Percentiles rank a stretch among this genome's conserved stretches.
Evolutionary conservation across 257 asterid genomes (phyloP).

Genomic region (Solanum chiquidenum): DNA sequence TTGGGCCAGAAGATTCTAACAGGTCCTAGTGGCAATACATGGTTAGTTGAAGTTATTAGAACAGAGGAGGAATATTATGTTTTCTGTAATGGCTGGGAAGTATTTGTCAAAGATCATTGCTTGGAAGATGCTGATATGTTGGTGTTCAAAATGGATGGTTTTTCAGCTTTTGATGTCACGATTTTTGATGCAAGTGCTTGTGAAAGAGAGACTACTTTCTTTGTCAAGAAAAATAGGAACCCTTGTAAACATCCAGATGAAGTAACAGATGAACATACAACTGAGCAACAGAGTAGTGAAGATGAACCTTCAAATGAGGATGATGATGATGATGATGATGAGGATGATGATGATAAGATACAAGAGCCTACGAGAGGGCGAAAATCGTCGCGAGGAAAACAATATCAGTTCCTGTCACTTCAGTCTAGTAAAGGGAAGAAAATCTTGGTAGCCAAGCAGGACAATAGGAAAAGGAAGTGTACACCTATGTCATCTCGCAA

Average conservation of each 20-base stretch:
- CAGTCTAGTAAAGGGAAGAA: neutral
- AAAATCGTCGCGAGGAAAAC: neutral
- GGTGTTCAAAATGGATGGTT: neutral
- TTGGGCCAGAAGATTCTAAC: neutral
- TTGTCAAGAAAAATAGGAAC: neutral
- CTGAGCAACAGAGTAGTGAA: neutral
- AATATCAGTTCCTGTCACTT: neutral
- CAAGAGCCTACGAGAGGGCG: neutral
- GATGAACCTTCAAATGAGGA: neutral
- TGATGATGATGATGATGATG: neutral
- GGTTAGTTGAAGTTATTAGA: neutral
- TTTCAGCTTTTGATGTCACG: neutral
- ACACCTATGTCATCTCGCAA: neutral
- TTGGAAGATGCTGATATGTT: neutral
- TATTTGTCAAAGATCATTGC: neutral
- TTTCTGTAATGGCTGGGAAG: neutral
- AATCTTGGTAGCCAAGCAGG: neutral
- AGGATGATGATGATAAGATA: neutral
- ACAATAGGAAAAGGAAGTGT: neutral
- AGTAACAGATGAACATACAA: neutral
- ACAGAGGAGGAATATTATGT: neutral
- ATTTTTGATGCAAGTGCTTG: neutral
- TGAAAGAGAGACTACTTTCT: neutral
- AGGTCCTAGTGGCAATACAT: neutral
- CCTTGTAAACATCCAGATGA: neutral